phyloP scores from a whole-genome alignment of 352 stramenopile species.

The Paralagenidium karlingii region DNA sequence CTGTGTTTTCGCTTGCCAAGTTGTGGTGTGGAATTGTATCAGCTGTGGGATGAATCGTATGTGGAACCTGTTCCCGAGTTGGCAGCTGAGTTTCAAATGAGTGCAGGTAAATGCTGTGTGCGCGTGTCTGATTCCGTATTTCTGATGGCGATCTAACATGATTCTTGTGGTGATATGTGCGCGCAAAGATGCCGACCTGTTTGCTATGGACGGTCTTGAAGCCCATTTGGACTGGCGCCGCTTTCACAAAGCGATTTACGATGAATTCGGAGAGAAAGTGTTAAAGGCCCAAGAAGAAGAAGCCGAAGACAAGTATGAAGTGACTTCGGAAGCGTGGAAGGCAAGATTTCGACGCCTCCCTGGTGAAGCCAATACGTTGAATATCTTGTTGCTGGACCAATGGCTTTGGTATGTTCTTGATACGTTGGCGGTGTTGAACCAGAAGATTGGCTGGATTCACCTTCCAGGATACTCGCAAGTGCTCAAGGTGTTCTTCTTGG shows the following conservation, averaged over 20 bases:
- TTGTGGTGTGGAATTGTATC: constrained; percentile 80
- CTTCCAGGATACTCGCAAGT: constrained; percentile 79
- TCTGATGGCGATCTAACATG: background rate
- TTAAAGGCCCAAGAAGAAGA: constrained; percentile 81
- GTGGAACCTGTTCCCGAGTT: constrained; percentile 62
- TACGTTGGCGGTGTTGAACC: constrained; percentile 78
- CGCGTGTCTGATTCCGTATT: background rate
- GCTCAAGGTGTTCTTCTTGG: constrained; percentile 81
- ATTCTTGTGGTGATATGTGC: background rate
- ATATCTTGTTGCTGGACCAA: constrained; percentile 79
- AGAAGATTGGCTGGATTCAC: constrained; percentile 82
- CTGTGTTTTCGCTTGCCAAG: constrained; percentile 77
- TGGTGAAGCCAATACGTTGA: constrained; percentile 75
- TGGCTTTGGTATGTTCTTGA: constrained; percentile 86
- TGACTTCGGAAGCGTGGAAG: constrained; percentile 74
- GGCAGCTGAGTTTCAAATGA: constrained; percentile 66
- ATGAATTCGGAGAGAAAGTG: constrained; percentile 77
- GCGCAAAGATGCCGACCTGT: constrained; percentile 76
- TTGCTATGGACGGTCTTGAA: constrained; percentile 82
- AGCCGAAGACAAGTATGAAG: constrained; percentile 84
- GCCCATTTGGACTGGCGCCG: constrained; percentile 80
- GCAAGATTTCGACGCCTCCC: constrained; percentile 67
- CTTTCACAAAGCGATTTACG: constrained; percentile 81
- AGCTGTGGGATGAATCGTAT: constrained; percentile 81
- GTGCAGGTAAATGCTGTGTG: too few relatives aligned